phyloP scores from a whole-genome alignment of 331 rosid genomes.

The Malus hybrid region DNA sequence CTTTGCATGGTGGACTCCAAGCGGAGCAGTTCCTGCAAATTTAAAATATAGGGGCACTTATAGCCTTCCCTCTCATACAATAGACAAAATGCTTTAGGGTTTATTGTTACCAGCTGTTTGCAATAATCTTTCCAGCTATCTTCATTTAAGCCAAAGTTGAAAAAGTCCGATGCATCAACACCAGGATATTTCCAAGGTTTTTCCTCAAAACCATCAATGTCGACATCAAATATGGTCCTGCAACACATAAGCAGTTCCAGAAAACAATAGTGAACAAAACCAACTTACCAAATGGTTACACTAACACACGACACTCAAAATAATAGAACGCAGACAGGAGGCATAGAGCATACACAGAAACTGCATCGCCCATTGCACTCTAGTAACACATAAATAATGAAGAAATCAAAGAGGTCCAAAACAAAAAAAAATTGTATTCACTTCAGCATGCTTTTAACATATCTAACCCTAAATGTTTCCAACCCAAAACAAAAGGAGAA shows the following conservation, averaged over 20 bases:
- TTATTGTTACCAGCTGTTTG: constrained; percentile 83
- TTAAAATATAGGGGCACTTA: constrained; percentile 2
- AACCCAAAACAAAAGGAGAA: too few species aligned
- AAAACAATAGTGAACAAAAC: constrained; percentile 7
- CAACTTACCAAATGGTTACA: neutral
- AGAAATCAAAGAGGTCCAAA: too few species aligned
- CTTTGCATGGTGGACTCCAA: constrained; percentile 98
- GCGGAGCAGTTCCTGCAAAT: constrained; percentile 87
- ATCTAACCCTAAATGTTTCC: too few species aligned
- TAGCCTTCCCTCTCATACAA: constrained; percentile 13
- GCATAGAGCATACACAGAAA: neutral
- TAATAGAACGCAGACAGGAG: constrained; percentile 5
- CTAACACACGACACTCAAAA: neutral
- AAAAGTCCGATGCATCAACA: constrained; percentile 76
- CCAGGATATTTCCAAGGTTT: constrained; percentile 89
- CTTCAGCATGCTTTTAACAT: too few species aligned
- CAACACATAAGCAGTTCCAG: constrained; percentile 22
- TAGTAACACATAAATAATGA: neutral
- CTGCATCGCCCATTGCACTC: neutral
- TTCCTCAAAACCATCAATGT: constrained; percentile 85
- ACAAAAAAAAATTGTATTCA: too few species aligned
- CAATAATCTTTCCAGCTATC: constrained; percentile 97
- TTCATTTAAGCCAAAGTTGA: constrained; percentile 91
- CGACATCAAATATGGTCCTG: constrained; percentile 96
- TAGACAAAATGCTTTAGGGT: neutral